Evolutionary conservation across 768 basidiomycete genomes (phyloP).

Genomic region (Phaeotremella fagi): DNA sequence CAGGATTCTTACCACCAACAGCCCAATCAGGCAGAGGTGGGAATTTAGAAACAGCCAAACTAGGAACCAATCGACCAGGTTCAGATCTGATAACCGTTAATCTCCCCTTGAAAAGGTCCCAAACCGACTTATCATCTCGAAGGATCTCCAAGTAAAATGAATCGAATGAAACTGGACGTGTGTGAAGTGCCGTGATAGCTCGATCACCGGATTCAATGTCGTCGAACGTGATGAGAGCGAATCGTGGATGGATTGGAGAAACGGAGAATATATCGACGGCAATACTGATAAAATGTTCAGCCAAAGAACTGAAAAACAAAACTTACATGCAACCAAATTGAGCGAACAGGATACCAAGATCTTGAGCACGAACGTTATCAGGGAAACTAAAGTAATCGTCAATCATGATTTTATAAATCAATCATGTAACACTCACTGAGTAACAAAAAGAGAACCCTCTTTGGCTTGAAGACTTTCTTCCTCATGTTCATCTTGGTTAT

Average conservation of each 20-base stretch:
- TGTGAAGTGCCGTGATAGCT: conserved; percentile 37
- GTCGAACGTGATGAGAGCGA: conserved; percentile 39
- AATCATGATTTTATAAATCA: no score
- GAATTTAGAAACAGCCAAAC: conserved; percentile 23
- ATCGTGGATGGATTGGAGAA: conserved; percentile 38
- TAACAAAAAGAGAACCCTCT: conserved; percentile 40
- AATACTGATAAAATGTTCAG: conserved; percentile 13
- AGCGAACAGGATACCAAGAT: conserved; percentile 45
- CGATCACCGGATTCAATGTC: conserved; percentile 20
- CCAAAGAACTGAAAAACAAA: no score
- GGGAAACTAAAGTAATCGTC: no score
- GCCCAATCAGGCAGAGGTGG: conserved; percentile 39
- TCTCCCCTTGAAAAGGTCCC: conserved; percentile 38
- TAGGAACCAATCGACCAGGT: conserved; percentile 35
- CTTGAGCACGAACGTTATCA: conserved; percentile 35
- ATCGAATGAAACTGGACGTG: conserved; percentile 34
- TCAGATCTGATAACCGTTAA: conserved; percentile 36
- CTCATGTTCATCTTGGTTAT: not conserved
- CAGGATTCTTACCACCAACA: conserved; percentile 7
- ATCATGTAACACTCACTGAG: conserved; percentile 37
- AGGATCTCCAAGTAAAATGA: conserved; percentile 27
- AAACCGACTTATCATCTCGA: conserved; percentile 35
- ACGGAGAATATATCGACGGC: conserved; percentile 47
- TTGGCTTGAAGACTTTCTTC: conserved; percentile 26
- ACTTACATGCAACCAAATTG: conserved; percentile 46